Evolutionary conservation across 2,329 filamentous ascomycete genomes (phyloP).

Genomic region (Pyricularia pennisetigena): DNA sequence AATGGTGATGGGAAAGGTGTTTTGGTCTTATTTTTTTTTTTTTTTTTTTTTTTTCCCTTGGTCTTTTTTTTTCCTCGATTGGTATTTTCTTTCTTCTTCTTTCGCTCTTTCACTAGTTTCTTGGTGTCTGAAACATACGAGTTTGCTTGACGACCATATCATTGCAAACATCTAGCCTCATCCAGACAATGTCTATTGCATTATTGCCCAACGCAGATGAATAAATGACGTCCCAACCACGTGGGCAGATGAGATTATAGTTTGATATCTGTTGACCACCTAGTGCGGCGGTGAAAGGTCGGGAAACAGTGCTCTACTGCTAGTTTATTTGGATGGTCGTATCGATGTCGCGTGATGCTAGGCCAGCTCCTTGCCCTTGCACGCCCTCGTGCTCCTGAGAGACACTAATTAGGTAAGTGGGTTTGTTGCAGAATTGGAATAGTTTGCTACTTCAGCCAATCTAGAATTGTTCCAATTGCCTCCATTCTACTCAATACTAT

Average conservation of each 20-base stretch:
- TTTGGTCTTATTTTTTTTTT: constrained; percentile 7
- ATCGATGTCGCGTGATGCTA: background rate
- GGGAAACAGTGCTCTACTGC: background rate
- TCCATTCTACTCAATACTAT: background rate
- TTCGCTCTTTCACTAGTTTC: background rate
- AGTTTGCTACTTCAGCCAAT: background rate
- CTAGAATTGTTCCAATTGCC: background rate
- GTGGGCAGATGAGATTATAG: background rate
- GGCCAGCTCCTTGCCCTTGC: background rate
- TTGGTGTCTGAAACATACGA: background rate
- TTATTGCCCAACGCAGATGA: background rate
- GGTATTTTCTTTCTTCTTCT: constrained; percentile 5
- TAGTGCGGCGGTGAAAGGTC: background rate
- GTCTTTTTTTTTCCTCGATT: constrained; percentile 6
- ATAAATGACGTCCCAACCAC: background rate
- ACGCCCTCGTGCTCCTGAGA: background rate
- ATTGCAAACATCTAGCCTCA: background rate
- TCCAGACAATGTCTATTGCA: background rate
- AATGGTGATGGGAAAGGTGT: constrained; percentile 1
- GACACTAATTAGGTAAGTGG: background rate
- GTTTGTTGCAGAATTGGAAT: background rate
- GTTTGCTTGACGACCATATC: background rate
- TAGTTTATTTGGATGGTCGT: background rate
- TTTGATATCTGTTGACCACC: background rate
- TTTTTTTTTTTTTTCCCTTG: constrained; percentile 5